These are phyloP conservation scores for Aspergillus luchuensis DNA, from an alignment of 2,329 filamentous ascomycete species.

Conservation along the genomic window DNA sequence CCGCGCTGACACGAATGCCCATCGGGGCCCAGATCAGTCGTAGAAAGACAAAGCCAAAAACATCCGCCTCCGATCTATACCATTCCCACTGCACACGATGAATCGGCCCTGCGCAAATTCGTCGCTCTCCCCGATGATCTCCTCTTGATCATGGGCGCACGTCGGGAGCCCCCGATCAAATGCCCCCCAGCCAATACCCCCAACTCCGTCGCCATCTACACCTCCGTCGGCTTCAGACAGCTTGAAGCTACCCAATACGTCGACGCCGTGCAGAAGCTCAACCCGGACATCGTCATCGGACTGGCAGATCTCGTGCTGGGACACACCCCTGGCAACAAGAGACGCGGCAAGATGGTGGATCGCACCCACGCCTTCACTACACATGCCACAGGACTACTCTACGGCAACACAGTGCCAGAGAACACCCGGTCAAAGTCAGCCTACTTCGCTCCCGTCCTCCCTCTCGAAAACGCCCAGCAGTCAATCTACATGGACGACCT, in stretches of 20 bases:
- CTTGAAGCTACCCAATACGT: conserved; percentile 71
- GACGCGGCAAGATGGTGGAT: conserved; percentile 80
- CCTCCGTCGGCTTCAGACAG: conserved; percentile 79
- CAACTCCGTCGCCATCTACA: conserved; percentile 73
- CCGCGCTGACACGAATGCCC: conserved; percentile 35
- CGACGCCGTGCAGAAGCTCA: conserved; percentile 63
- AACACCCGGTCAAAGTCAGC: conserved; percentile 45
- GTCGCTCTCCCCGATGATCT: conserved; percentile 68
- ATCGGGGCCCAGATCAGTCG: conserved; percentile 54
- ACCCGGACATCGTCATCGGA: conserved; percentile 78
- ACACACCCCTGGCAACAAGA: conserved; percentile 65
- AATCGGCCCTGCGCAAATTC: conserved; percentile 72
- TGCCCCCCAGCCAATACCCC: conserved; percentile 70
- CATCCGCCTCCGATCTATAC: conserved; percentile 54
- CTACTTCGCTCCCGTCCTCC: conserved; percentile 69
- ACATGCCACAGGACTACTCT: conserved; percentile 60
- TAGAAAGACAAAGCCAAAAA: conserved; percentile 57
- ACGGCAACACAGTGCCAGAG: conserved; percentile 35
- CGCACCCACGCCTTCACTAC: conserved; percentile 81
- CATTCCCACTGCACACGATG: conserved; percentile 45
- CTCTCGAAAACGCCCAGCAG: conserved; percentile 73
- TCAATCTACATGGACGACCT: conserved; percentile 77
- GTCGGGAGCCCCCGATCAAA: conserved; percentile 73
- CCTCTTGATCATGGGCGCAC: conserved; percentile 72
- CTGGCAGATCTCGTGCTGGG: conserved; percentile 72